Conservation (phyloP, 2,329 filamentous ascomycete species). For the Trichoderma aggressivum region DNA sequence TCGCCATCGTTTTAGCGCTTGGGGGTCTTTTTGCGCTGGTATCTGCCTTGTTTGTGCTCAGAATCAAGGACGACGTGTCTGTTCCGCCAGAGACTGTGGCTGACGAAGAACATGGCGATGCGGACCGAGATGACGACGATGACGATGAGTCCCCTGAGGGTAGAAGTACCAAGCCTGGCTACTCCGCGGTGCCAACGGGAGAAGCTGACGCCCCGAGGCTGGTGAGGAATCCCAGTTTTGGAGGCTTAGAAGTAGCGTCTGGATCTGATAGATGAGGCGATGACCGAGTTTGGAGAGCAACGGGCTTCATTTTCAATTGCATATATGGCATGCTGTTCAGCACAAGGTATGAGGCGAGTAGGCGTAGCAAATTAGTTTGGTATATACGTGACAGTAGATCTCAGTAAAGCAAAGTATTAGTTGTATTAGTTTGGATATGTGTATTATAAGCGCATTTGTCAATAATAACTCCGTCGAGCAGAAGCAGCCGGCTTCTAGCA, state of each 20-base stretch:
- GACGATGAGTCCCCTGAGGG: background rate
- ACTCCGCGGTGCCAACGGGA: conserved; percentile 40
- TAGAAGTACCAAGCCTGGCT: conserved; percentile 39
- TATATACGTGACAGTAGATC: background rate
- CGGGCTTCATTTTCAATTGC: background rate
- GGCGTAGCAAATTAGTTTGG: background rate
- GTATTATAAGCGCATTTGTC: background rate
- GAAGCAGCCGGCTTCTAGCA: background rate
- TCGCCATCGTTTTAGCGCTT: conserved; percentile 80
- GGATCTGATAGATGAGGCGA: conserved; percentile 9
- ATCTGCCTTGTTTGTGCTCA: conserved; percentile 69
- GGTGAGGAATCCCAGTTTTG: conserved; percentile 14
- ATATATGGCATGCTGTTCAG: background rate
- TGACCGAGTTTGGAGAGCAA: background rate
- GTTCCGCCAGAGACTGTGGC: conserved; percentile 38
- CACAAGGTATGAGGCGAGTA: background rate
- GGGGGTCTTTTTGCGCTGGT: conserved; percentile 75
- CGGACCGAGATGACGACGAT: conserved; percentile 1
- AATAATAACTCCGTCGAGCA: background rate
- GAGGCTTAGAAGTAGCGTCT: conserved; percentile 17
- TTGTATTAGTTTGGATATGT: background rate
- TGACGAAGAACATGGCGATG: conserved; percentile 41
- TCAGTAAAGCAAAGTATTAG: background rate
- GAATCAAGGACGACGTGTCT: conserved; percentile 59
- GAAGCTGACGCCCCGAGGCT: background rate